Evolutionary conservation across 257 asterid species (phyloP), one percentile per base, ranked within the genome.

Genomic region (Agastache rugosa): DNA sequence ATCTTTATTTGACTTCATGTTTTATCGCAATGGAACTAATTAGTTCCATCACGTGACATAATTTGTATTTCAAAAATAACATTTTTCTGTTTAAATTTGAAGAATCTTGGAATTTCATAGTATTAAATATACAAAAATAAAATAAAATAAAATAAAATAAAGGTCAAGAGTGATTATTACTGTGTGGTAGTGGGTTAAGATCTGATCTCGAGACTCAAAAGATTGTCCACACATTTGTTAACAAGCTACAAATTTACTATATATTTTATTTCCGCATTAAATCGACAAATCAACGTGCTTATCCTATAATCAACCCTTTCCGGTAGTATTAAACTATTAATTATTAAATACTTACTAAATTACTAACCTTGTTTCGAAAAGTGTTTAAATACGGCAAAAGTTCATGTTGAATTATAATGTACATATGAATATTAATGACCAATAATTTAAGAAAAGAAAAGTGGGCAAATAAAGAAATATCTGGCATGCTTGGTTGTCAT

Each of bases 121-220:
- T 7, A 41, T 10, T 1, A 8, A 19, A 0, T 48, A 48, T 16
- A 48, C 0, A n/a, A 16, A n/a, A n/a, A n/a, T n/a, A n/a, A n/a
- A n/a, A n/a, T n/a, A n/a, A n/a, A 60, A 7, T 5, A 19, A 62
- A 17, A 35, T 7, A 44, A 20, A 27, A n/a, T n/a, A 29, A 56
- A 19, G 63, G 53, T 23, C 31, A 58, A 75, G 20, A 48, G 64
- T 61, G 77, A 70, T 2, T 17, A 61, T 39, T 50, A 63, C 15
- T 22, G 25, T 50, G 56, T 69, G 72, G 60, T 23, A 60, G 41
- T 11, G 67, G 51, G 61, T 35, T 22, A 51, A 54, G 67, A 64
- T 44, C 25, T 42, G 56, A 67, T 77, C 81, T 77, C 81, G 81
- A 77, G 81, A 77, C 81, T 55, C 77, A 77, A 77, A 77, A 71